Base-by-base conservation (phyloP, 208 protist species). In the Leishmania lainsoni region DNA sequence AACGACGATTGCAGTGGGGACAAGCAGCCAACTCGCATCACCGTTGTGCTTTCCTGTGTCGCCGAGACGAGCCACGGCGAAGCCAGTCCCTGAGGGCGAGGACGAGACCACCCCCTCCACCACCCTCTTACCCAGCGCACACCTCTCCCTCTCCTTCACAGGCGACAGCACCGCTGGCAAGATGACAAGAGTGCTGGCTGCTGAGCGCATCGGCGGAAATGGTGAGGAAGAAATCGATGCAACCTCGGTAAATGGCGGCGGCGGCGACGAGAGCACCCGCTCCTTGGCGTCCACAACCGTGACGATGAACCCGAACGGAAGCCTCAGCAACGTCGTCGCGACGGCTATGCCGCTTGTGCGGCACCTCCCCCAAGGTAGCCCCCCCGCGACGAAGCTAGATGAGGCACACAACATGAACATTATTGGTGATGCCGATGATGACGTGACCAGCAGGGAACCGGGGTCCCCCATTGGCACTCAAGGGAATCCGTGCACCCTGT, bases 141-240 rank as follows among this genome's bases (percentile, higher is more conserved):
- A 32, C 16, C 58, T 14, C 35, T 68, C 74, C 8, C 26, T 68
- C 56, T 77, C 74, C 35, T 22, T 68, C 2, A 29, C 74, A 22
- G 48, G 14, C 48, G 48, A 35, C 72, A 76, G 72, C 72, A 76
- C 17, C 72, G 12, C 72, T 10, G 72, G 20, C 14, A 61, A 49
- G 3, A 26, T n/a, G 66, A 12, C 71, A 22, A n/a, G 10, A 17
- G 45, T n/a, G 29, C 9, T 45, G 35, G 35, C 66, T 39, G 5
- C 66, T 35, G 39, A 48, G 4, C 16, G 10, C 66, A 29, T 49
- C 14, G 14, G 29, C 32, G 39, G 35, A 22, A 49, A 71, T n/a
- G 9, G 59, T 66, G 59, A 39, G 59, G 59, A 10, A 12, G 29
- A 17, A n/a, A n/a, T 39, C 59, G 59, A 66, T 14, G 59, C 59